Conservation (phyloP, 2,329 filamentous ascomycete genomes). For the Ophiostoma sp. region DNA sequence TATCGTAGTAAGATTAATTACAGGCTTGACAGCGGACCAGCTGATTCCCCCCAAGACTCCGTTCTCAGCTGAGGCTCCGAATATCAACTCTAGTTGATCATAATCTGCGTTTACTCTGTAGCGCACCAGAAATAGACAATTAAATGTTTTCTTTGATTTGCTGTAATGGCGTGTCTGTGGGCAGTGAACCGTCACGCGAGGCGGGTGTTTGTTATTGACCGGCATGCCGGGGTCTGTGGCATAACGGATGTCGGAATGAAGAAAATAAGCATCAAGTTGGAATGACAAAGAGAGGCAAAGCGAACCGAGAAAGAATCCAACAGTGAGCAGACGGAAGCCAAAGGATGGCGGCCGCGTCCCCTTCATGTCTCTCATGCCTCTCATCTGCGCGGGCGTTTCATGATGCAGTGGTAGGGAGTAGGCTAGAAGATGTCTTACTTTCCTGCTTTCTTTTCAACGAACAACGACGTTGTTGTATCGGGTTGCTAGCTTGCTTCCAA, state of each 20-base stretch:
- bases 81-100: background rate
- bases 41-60: background rate
- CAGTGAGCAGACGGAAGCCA: background rate
- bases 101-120: background rate
- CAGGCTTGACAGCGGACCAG: background rate
- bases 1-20: background rate
- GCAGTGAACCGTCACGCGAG: no score
- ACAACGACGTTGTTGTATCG: background rate
- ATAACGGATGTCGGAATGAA: background rate
- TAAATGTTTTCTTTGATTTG: background rate
- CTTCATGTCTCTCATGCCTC: background rate
- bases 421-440: background rate
- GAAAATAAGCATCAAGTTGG: background rate
- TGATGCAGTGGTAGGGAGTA: slow-evolving; percentile 9
- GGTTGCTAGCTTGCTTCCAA: background rate
- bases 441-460: background rate
- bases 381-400: background rate
- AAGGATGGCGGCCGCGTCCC: background rate
- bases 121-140: background rate
- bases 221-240: background rate
- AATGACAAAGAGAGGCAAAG: background rate
- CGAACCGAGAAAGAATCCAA: background rate
- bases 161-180: background rate
- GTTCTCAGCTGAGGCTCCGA: slow-evolving; percentile 2
- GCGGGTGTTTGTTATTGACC: no score